A percentile compares a stretch with the other conserved stretches of the same genome.
phyloP scores from a whole-genome alignment of 805 yeast genomes.

The Kockiozyma suomiensis region DNA sequence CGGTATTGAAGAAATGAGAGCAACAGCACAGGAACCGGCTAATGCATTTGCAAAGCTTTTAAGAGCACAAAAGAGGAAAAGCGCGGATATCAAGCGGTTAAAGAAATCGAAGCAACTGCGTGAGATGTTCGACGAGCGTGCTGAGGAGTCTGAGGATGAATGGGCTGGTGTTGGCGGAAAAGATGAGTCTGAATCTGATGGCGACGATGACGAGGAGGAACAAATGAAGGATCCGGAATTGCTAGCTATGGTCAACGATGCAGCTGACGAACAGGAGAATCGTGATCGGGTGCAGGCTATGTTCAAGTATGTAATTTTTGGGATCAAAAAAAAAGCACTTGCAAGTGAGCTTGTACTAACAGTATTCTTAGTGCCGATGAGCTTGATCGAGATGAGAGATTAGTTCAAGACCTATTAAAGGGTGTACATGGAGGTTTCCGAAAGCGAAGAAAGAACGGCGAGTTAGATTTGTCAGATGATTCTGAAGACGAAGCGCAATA shows the following conservation, averaged over 20 bases:
- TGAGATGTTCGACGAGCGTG: slow-evolving; percentile 73
- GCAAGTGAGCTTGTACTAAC: slow-evolving; percentile 12
- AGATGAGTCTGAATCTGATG: slow-evolving; percentile 64
- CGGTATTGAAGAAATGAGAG: not conserved
- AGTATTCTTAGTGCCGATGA: slow-evolving; percentile 39
- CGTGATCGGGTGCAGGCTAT: slow-evolving; percentile 57
- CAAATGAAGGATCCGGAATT: slow-evolving; percentile 48
- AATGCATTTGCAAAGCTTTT: slow-evolving; percentile 7
- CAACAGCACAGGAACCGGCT: not conserved
- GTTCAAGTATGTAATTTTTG: slow-evolving; percentile 44
- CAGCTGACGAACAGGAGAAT: slow-evolving; percentile 58
- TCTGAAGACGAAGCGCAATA: slow-evolving; percentile 71
- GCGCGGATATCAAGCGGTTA: slow-evolving; percentile 29
- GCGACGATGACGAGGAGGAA: slow-evolving; percentile 41
- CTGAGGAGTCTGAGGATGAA: slow-evolving; percentile 88
- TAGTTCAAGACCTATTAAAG: slow-evolving; percentile 70
- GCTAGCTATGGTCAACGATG: slow-evolving; percentile 69
- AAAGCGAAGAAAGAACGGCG: slow-evolving; percentile 55
- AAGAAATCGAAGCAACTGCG: slow-evolving; percentile 45
- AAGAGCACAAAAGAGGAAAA: slow-evolving; percentile 3
- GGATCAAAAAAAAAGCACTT: slow-evolving; percentile 29
- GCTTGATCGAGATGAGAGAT: slow-evolving; percentile 60
- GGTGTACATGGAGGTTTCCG: slow-evolving; percentile 58
- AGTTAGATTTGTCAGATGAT: slow-evolving; percentile 53
- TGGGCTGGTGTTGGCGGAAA: slow-evolving; percentile 83